Base-by-base conservation (phyloP, 2,329 filamentous ascomycete species). In the Paraphoma sp. region DNA sequence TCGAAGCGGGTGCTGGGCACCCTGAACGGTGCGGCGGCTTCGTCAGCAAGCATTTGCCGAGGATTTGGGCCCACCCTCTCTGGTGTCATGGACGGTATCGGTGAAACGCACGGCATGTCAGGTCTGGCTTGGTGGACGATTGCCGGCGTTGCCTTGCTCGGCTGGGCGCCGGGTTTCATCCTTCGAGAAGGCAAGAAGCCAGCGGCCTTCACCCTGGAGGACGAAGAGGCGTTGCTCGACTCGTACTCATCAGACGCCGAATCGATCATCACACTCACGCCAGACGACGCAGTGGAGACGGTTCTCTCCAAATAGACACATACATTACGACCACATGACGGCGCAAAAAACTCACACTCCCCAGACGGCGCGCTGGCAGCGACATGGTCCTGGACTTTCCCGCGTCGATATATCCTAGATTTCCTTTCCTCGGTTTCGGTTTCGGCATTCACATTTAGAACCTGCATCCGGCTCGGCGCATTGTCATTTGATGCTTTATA, bases 111-210 rank as follows among this genome's bases (percentile, higher is more conserved):
- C 6, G 93, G 93, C 36, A 94, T 92, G 73, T 94, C 93, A 4
- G 93, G 93, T 17, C 82, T 97, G 33, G 90, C 93, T 0, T 99
- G 95, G 94, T 99, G 95, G 95, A 88, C 88, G 59, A 93, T 89
- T 63, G 92, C 90, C 8, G 69, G 90, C 3, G 87, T 97, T 31
- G 91, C 92, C 33, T 78, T 92, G 10, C 76, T 87, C 12, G 95
- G 93, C 45, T 76, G 74, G 71, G 60, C 68, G 16, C 74, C 74
- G 11, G 70, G 72, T 5, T 64, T 70, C 57, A 87, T 87, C 73
- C 90, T 97, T 77, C 87, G 87, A 36, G 90, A 94, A 68, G 82
- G 84, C 12, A 80, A 82, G 29, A 80, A 67, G 57, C 69, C 65
- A 41, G 45, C 63, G 17, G 52, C 59, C 12, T 65, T 65, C 54